Evolutionary conservation across 306 rosid genomes (phyloP).

Genomic region (Bauhinia variegata): DNA sequence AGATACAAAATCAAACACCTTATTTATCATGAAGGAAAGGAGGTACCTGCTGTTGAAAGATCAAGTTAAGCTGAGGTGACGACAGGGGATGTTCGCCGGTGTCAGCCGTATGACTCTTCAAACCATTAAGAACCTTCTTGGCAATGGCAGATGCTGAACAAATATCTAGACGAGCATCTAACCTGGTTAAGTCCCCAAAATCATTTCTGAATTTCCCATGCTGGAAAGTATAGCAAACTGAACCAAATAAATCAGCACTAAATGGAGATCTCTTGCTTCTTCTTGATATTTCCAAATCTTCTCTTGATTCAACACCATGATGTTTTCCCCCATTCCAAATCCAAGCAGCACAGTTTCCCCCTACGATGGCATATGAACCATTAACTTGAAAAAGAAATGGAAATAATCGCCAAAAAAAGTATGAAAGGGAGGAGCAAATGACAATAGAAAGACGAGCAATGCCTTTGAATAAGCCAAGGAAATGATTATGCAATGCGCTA

Average conservation of each 20-base stretch:
- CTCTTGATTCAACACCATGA: slow-evolving; percentile 33
- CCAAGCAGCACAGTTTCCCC: slow-evolving; percentile 47
- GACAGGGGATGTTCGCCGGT: slow-evolving; percentile 49
- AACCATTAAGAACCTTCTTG: slow-evolving; percentile 59
- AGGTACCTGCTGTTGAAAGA: slow-evolving; percentile 88
- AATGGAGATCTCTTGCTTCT: slow-evolving; percentile 39
- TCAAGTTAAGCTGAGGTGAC: slow-evolving; percentile 74
- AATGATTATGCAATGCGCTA: neutral
- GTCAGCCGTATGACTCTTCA: slow-evolving; percentile 47
- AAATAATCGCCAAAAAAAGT: neutral
- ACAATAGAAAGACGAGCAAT: neutral
- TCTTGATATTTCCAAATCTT: slow-evolving; percentile 30
- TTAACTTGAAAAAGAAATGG: slow-evolving; percentile 8
- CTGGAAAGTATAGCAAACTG: slow-evolving; percentile 75
- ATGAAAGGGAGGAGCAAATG: neutral
- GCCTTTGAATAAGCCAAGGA: neutral
- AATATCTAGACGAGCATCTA: slow-evolving; percentile 81
- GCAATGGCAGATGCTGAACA: slow-evolving; percentile 71
- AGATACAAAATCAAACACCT: slow-evolving; percentile 1
- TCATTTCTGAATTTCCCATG: slow-evolving; percentile 64
- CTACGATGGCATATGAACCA: slow-evolving; percentile 33
- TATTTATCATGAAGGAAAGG: neutral
- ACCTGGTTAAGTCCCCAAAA: slow-evolving; percentile 69
- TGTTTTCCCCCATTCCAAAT: slow-evolving; percentile 38
- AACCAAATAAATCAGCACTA: slow-evolving; percentile 67